Evolutionary conservation across 2,329 filamentous ascomycete genomes (phyloP), one percentile per base, ranked within the genome.

Genomic region (Xylaria sp.): DNA sequence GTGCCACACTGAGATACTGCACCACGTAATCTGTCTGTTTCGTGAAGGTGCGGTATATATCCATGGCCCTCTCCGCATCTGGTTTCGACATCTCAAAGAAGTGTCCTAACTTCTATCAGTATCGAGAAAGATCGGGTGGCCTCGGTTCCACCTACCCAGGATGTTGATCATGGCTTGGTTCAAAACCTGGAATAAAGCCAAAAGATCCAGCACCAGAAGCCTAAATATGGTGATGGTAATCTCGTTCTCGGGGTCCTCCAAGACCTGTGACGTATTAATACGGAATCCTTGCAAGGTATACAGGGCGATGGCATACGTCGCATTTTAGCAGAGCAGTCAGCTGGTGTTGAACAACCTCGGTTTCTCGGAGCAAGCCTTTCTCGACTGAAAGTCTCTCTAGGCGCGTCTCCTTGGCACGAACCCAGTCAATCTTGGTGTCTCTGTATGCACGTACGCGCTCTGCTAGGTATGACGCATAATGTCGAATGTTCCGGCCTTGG

Each of bases 131-230:
- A 11, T 18, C 13, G 7, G 9, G 8, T 18, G n/a, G 11, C 13
- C 19, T 37, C 37, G 37, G 42, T 29, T 13, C 11, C 7, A 68
- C 85, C 61, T 78, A 95, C 93, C 91, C 52, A 99, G 78, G 55
- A 99, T 91, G 72, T 96, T 97, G 75, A 99, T 99, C 69, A 96
- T 90, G 44, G 91, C 94, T 74, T 97, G 92, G 69, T 99, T 99
- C 75, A 97, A 88, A 43, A 94, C 91, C 67, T 96, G 92, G 76
- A 96, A 99, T 50, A 99, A 78, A 13, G 90, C 87, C 56, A 99
- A 75, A 37, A 99, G 79, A 72, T 99, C 94, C 66, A 96, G 80
- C 18, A 96, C 95, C 49, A 99, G 78, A 59, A 99, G 79, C 54
- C 94, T 85, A 70, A 97, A 99, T 22, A 95, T 92, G 8, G 91